Evolutionary conservation across 106 monocot species (phyloP), one percentile per base, ranked within the genome.

Genomic region (Phalaenopsis aphrodite): DNA sequence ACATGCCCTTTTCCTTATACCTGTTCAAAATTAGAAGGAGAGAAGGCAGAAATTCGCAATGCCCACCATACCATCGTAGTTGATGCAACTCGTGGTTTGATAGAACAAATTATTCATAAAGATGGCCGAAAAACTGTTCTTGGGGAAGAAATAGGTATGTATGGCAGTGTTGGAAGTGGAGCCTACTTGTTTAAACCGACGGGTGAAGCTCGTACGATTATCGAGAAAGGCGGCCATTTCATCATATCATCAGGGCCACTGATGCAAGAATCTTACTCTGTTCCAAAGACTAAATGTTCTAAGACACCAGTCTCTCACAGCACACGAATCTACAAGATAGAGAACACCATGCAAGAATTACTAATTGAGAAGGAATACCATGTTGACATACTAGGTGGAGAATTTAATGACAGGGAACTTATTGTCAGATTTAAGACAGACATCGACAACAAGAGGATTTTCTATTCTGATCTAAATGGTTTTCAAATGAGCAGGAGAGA

Each of bases 291-390:
- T 17, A 16, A 67, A 42, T 98, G 86, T 81, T 66, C 79, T 6
- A 94, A 87, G 16, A 42, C 82, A 6, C 98, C 94, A 2, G 65
- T 98, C 39, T 91, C 98, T 84, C 90, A 94, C 77, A 89, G 88
- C 81, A 94, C 98, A 9, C 87, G 98, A 23, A 61, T 98, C 41
- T 98, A 94, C 56, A 90, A 45, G 82, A 80, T 73, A 30, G 87
- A 91, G 76, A 77, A 87, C 65, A 91, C 88, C 21, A 15, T 94
- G 52, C 94, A 98, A 81, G 91, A 88, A 72, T 84, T 94, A n/a
- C 72, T 91, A 36, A 88, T 98, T 42, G 98, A 98, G 79, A 98
- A 98, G 80, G 98, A 98, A 79, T 98, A 98, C 81, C 98, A 94
- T 87, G 92, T 94, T 67, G 98, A 98, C 58, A 72, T 94, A 78